Percentiles rank a stretch among this genome's conserved stretches.
phyloP scores from a whole-genome alignment of 225 moss, liverwort and hornwort species.

The Pseudisothecium myosuroides region DNA sequence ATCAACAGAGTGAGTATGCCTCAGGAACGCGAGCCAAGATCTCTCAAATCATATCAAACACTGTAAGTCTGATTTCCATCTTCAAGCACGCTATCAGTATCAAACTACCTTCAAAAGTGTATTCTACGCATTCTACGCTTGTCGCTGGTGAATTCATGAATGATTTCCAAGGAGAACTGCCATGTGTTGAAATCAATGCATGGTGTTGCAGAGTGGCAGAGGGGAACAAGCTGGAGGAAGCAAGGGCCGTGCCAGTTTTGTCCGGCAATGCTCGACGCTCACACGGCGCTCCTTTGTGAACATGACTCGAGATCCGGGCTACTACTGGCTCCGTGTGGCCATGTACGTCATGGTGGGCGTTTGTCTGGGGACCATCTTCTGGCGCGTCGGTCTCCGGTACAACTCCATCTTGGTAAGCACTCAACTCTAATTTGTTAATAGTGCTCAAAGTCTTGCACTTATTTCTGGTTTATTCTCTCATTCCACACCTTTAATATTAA shows the following conservation, averaged over 20 bases:
- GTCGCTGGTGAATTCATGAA: background rate
- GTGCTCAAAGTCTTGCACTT: background rate
- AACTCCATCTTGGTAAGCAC: constrained; percentile 38
- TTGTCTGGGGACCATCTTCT: constrained; percentile 46
- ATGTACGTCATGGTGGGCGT: constrained; percentile 31
- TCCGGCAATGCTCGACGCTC: constrained; percentile 22
- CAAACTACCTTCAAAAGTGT: background rate
- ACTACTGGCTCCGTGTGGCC: constrained; percentile 55
- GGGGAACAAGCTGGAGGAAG: background rate
- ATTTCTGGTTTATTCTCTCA: background rate
- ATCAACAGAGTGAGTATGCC: constrained; percentile 18
- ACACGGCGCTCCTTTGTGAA: constrained; percentile 39
- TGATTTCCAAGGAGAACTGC: background rate
- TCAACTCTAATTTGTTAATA: background rate
- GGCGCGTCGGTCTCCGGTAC: constrained; percentile 19
- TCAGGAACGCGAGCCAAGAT: constrained; percentile 7
- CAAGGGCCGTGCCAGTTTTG: constrained; percentile 19
- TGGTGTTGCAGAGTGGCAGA: constrained; percentile 1
- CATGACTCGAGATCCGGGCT: constrained; percentile 48
- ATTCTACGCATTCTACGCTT: background rate
- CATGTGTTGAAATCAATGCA: background rate
- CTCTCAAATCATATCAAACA: background rate
- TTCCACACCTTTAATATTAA: background rate
- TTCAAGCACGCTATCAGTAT: background rate
- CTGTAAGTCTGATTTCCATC: background rate